A percentile compares a stretch with the other conserved stretches of the same genome.
These are phyloP conservation scores for Zygosaccharomyces bailii DNA, from an alignment of 805 yeast genomes.

Conservation along the genomic window DNA sequence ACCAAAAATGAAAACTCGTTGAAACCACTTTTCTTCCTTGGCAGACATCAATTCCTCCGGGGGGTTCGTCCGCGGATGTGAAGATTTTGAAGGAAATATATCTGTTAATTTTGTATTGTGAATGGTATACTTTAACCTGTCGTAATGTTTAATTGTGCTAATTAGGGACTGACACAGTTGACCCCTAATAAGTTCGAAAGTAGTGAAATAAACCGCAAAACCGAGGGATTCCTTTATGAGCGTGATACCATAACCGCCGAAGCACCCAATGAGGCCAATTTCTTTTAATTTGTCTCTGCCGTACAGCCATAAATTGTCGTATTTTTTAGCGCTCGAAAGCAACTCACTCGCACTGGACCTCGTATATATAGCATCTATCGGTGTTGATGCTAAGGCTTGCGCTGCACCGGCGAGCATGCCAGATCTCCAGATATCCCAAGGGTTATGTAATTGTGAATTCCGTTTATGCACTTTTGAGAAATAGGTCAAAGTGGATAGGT, in stretches of 20 bases:
- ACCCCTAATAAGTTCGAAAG: conserved; percentile 76
- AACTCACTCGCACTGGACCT: conserved; percentile 76
- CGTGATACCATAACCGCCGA: conserved; percentile 83
- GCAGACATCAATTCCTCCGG: conserved; percentile 22
- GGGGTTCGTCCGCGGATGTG: conserved; percentile 21
- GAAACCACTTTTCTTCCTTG: conserved; percentile 29
- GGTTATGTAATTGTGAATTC: conserved; percentile 28
- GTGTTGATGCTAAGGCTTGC: conserved; percentile 90
- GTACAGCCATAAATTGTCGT: conserved; percentile 74
- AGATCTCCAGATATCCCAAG: conserved; percentile 63
- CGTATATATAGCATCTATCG: conserved; percentile 85
- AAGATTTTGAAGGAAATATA: conserved; percentile 23
- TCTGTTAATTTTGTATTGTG: conserved; percentile 22
- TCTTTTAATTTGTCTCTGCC: conserved; percentile 64
- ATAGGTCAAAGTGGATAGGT: conserved; percentile 49
- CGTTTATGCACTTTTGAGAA: conserved; percentile 18
- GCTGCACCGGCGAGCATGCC: conserved; percentile 84
- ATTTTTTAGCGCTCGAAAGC: conserved; percentile 50
- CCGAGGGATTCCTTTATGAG: conserved; percentile 75
- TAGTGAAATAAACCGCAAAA: conserved; percentile 77
- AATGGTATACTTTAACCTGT: conserved; percentile 39
- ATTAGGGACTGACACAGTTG: conserved; percentile 52
- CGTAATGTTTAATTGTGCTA: conserved; percentile 42
- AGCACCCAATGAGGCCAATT: conserved; percentile 78
- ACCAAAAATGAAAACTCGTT: conserved; percentile 45